Evolutionary conservation across 2,329 filamentous ascomycete genomes (phyloP).

Genomic region (Colletotrichum spinosum): DNA sequence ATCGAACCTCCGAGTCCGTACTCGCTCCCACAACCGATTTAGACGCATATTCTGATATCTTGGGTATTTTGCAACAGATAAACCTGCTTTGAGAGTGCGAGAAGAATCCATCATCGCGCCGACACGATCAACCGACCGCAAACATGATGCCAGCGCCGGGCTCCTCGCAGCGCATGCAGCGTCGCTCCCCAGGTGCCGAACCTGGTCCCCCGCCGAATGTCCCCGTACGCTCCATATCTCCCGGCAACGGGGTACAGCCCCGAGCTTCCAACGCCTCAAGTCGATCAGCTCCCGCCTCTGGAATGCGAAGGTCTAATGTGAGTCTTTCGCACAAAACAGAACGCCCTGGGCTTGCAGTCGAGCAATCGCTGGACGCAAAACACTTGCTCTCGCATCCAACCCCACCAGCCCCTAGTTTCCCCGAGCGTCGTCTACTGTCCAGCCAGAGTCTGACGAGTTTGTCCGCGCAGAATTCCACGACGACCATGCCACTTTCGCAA

Average conservation of each 20-base stretch:
- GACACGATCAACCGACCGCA: background rate
- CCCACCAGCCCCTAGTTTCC: constrained; percentile 5
- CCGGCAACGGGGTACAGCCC: constrained; percentile 66
- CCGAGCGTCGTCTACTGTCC: background rate
- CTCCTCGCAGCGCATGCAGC: constrained; percentile 67
- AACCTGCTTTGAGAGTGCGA: constrained; percentile 24
- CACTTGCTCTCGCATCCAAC: background rate
- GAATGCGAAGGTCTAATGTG: constrained; percentile 68
- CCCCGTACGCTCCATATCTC: constrained; percentile 69
- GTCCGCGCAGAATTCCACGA: constrained; percentile 48
- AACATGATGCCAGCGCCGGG: constrained; percentile 63
- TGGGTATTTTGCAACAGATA: constrained; percentile 15
- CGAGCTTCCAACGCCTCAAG: constrained; percentile 75
- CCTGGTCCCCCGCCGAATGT: constrained; percentile 68
- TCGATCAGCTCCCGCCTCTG: constrained; percentile 61
- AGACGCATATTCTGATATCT: background rate
- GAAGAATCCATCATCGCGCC: constrained; percentile 5
- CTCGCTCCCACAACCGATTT: background rate
- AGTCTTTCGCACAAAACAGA: constrained; percentile 48
- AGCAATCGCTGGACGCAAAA: background rate
- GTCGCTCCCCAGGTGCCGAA: constrained; percentile 73
- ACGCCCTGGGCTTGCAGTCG: background rate
- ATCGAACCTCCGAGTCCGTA: background rate
- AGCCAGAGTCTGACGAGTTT: constrained; percentile 18
- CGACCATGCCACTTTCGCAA: constrained; percentile 84